Conservation (phyloP, 1,284 basidiomycete species). For the Ceratobasidium sp. region DNA sequence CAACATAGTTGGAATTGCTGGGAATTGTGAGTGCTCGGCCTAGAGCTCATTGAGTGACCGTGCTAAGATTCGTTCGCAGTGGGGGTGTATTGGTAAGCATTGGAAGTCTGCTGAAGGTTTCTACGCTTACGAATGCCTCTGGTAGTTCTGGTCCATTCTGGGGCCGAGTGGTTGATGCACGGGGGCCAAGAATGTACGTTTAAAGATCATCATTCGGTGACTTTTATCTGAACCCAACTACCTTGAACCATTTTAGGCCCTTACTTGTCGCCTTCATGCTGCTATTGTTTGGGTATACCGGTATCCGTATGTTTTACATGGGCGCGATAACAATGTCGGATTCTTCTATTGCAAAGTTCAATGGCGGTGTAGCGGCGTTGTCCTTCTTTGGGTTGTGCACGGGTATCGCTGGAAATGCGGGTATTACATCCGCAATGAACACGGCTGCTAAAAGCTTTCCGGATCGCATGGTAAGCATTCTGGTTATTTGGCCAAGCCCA, state of each 20-base stretch:
- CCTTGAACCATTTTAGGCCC: conserved; percentile 46
- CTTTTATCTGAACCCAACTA: not conserved
- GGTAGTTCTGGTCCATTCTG: conserved; percentile 71
- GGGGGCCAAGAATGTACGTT: conserved; percentile 68
- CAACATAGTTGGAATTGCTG: conserved; percentile 77
- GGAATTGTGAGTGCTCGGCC: conserved; percentile 65
- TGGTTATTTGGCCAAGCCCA: not conserved
- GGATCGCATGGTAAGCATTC: conserved; percentile 52
- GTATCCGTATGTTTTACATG: conserved; percentile 74
- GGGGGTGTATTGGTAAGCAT: conserved; percentile 35
- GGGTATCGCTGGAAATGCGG: conserved; percentile 53
- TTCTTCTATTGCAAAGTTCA: conserved; percentile 27
- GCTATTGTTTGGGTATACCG: conserved; percentile 73
- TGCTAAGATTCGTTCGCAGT: conserved; percentile 23
- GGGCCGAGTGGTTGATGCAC: conserved; percentile 75
- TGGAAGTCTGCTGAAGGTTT: conserved; percentile 34
- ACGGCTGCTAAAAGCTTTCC: conserved; percentile 58
- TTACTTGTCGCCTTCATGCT: conserved; percentile 62
- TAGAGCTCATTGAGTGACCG: conserved; percentile 2
- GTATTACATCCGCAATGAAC: conserved; percentile 57
- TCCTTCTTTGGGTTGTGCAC: conserved; percentile 56
- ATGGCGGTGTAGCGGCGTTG: conserved; percentile 52
- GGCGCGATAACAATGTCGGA: conserved; percentile 51
- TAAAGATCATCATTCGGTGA: not conserved
- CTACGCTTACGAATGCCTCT: conserved; percentile 60